Evolutionary conservation across 495 filamentous ascomycete genomes (phyloP), one percentile per base, ranked within the genome.

Genomic region (Cetradonia linearis): DNA sequence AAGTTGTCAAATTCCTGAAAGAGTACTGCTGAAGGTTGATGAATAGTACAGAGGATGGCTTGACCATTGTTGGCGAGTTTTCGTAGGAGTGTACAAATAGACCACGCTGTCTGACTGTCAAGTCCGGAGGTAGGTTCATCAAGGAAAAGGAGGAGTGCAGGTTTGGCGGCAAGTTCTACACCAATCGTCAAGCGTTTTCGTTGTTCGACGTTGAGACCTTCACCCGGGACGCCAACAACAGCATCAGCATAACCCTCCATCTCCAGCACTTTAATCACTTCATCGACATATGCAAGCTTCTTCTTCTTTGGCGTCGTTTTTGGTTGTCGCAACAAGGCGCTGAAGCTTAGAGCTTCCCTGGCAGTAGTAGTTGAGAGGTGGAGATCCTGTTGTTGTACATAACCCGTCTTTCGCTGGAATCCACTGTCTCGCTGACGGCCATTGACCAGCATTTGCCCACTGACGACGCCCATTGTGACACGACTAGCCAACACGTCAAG

Each of bases 301-400:
- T 95, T 89, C 50, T 77, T 70, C 20, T 78, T 78, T 5, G 86
- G 73, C 11, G 83, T 77, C 28, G 81, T 78, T 20, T 81, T 83
- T 5, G 91, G 89, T 67, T 96, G 92, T 50, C 91, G 86, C 18
- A 95, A 81, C 38, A 91, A 71, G 44, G 91, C 91, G 58, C 83
- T 87, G 71, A 96, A 96, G 47, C 80, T 76, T 16, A 96, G 77
- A 33, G 90, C 89, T 65, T 79, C 91, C 47, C 91, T 82, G 40
- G 95, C 91, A 6, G 92, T 97, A 1, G 85, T 83, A 0, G 89
- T 94, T 38, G 85, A 77, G 28, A 94, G 78, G 71, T 95, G 91
- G 10, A 97, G 80, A 81, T 97, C 92, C 72, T 95, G 90, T 70
- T 97, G 92, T 67, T 97, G 89, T 23, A 93, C 92, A 66, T 96